These are phyloP conservation scores for Dillenia turbinata DNA, from an alignment of 164 flowering plant species.

Conservation along the genomic window DNA sequence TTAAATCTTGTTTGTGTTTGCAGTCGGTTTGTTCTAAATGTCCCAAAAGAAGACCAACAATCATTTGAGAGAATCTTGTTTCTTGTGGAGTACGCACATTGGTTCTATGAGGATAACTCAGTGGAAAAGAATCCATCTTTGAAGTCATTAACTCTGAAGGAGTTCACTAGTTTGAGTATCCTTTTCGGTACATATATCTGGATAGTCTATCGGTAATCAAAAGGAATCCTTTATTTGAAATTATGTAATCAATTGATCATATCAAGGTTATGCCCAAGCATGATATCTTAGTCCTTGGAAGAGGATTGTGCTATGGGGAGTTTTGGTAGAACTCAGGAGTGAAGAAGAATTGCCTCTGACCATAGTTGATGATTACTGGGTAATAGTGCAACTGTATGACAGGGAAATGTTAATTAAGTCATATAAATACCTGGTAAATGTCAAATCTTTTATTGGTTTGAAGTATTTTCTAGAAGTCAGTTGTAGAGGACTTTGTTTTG, in stretches of 20 bases:
- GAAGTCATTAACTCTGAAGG: slow-evolving; percentile 83
- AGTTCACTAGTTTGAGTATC: slow-evolving; percentile 93
- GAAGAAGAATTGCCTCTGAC: no score
- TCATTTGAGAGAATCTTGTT: slow-evolving; percentile 95
- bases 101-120: slow-evolving; percentile 96
- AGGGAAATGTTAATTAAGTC: no score
- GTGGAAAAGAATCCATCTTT: slow-evolving; percentile 85
- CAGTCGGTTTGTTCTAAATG: slow-evolving; percentile 96
- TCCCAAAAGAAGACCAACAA: slow-evolving; percentile 90
- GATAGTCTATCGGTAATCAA: no score
- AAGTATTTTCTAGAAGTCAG: background rate
- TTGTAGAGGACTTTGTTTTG: no score
- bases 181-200: slow-evolving; percentile 16
- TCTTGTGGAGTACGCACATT: slow-evolving; percentile 98
- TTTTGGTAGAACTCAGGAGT: no score
- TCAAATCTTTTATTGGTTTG: background rate
- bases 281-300: no score
- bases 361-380: no score
- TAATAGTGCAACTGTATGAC: no score
- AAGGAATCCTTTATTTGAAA: no score
- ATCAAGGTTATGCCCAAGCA: no score
- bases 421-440: background rate
- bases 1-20: slow-evolving; percentile 10
- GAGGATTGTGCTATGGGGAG: no score
- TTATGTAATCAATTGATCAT: no score